Base-by-base conservation (phyloP, 129 eudicot genomes). In the Centaurea solstitialis region DNA sequence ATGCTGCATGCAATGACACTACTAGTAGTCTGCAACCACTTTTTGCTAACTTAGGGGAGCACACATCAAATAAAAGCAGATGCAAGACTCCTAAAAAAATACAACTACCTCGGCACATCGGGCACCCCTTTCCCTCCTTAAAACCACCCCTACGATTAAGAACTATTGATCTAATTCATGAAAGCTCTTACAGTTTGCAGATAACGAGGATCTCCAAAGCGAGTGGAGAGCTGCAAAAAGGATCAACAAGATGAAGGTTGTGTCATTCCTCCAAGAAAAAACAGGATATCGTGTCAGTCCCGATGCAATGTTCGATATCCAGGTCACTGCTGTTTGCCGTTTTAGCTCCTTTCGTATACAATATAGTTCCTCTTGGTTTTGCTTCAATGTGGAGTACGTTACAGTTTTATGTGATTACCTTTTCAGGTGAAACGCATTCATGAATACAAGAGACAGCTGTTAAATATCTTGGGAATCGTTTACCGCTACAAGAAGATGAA, bases 241-340 rank as follows among this genome's bases (percentile, higher is more conserved):
- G 85, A 87, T 75, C 72, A 94, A 94, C 86, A 94, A 94, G 78
- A 82, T 86, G 57, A 94, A 89, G 88, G 93, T 87, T 77, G 98
- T 87, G 22, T 82, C 93, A 43, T 86, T 88, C 72, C 76, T 94
- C 45, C 89, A 79, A 85, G 94, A 94, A 69, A 94, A 86, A 83
- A 94, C 97, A 69, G 98, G 98, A 69, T 94, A 92, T 90, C 65
- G 87, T 69, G 96, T 94, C 75, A 90, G 87, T 82, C 94, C 97
- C 50, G 98, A 90, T 76, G 96, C 96, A 85, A 94, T 94, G 98
- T 94, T 94, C 83, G 98, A 94, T 80, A 87, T 94, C 84, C 98
- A 94, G 97, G 98, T 94, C 39, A 39, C 68, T 76, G 22, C 68
- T 70, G 74, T 76, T 82, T 62, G 57, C 76, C 62, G 39, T 77